Percentiles rank a stretch among this genome's conserved stretches.
Conservation (phyloP, 177 flowering plant genomes). For the Vitis hybrid region DNA sequence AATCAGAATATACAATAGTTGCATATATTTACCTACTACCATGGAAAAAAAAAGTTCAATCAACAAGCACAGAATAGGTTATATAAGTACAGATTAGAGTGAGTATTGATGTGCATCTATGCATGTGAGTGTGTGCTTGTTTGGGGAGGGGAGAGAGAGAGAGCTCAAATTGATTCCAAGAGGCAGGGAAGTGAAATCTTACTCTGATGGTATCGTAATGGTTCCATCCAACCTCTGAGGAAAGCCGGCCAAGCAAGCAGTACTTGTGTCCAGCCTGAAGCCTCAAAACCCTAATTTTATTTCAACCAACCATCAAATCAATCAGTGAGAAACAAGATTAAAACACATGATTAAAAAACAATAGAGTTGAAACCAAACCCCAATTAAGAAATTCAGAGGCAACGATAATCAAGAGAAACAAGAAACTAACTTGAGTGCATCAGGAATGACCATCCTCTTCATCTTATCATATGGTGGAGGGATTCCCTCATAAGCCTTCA, state of each 20-base stretch:
- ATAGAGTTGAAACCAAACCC: background rate
- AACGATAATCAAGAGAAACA: background rate
- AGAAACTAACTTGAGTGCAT: slow-evolving; percentile 77
- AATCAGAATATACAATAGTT: too few relatives aligned
- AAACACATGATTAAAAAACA: background rate
- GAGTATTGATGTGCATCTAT: too few relatives aligned
- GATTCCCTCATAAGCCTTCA: slow-evolving; percentile 83
- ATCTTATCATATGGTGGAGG: slow-evolving; percentile 82
- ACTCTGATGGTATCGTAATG: slow-evolving; percentile 77
- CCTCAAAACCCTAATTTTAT: slow-evolving; percentile 70
- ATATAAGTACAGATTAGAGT: too few relatives aligned
- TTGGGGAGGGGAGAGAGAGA: background rate
- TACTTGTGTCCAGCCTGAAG: slow-evolving; percentile 84
- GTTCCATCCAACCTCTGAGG: slow-evolving; percentile 87
- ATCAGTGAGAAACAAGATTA: background rate
- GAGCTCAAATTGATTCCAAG: too few relatives aligned
- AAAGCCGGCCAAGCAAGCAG: slow-evolving; percentile 70
- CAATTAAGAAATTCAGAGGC: background rate
- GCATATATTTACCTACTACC: too few relatives aligned
- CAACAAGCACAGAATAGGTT: too few relatives aligned
- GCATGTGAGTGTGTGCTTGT: background rate
- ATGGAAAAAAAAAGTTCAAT: too few relatives aligned
- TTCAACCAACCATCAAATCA: background rate
- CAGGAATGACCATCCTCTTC: slow-evolving; percentile 89
- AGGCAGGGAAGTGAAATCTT: slow-evolving; percentile 3